phyloP scores from a whole-genome alignment of 2,329 filamentous ascomycete species.

The Colletotrichum lupini region DNA sequence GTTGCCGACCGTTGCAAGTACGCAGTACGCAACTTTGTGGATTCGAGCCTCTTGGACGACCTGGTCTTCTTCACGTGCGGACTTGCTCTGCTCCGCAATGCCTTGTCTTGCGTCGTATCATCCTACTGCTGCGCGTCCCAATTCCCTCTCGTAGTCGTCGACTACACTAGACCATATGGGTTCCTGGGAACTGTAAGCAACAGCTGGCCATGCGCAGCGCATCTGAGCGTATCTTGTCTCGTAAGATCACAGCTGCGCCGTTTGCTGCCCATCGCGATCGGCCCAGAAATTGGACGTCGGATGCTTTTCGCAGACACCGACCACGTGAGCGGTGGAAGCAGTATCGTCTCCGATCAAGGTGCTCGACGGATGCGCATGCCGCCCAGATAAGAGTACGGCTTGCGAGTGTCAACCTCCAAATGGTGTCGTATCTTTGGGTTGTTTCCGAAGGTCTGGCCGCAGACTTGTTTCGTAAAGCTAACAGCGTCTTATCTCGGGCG shows the following conservation, averaged over 20 bases:
- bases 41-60: background rate
- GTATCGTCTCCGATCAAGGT: background rate
- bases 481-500: constrained; percentile 5
- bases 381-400: background rate
- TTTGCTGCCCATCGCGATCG: background rate
- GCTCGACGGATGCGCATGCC: background rate
- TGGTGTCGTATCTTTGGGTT: background rate
- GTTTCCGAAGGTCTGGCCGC: background rate
- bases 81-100: constrained; percentile 18
- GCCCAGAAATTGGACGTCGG: background rate
- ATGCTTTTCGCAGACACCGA: background rate
- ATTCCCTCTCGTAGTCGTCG: constrained; percentile 10
- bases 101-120: background rate
- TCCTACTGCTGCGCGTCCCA: background rate
- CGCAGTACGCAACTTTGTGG: background rate
- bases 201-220: background rate
- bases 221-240: background rate
- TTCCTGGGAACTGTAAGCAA: background rate
- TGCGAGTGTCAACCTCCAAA: background rate
- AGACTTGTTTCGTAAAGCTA: background rate
- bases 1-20: background rate
- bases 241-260: background rate
- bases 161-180: background rate
- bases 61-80: background rate
- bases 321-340: constrained; percentile 21